Evolutionary conservation across 805 yeast species (phyloP), one percentile per base, ranked within the genome.

Genomic region (Metschnikowia rubicola): DNA sequence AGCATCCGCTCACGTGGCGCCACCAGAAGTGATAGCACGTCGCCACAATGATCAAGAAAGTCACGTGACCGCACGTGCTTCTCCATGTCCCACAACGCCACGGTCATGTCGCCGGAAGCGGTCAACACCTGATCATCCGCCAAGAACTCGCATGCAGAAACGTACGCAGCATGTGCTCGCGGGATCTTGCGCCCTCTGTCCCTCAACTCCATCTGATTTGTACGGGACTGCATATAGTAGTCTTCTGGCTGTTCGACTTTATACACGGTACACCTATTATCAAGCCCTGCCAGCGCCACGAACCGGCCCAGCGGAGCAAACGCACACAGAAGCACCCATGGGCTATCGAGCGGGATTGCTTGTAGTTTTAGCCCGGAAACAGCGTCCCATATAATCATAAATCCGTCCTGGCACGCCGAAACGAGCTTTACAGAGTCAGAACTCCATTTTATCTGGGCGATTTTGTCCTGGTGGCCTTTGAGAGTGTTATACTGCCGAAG

Each of bases 331-430:
- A 87, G 73, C 0, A 87, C 90, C 87, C 94, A 89, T 38, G 82
- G 85, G 39, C 86, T 86, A 40, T 84, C 88, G 46, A 90, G 67
- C 4, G 82, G 77, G 13, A 90, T 78, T 0, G 89, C 88, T 45
- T 81, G 80, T 45, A 78, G 70, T 59, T 90, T 91, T 52, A 78
- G 69, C 3, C 90, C 91, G 0, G 88, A 78, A 3, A 76, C 68
- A 0, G 88, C 75, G 62, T 90, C 92, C 97, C 97, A 91, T 17
- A 88, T 65, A 34, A 91, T 72, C 71, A 89, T 71, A 59, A 80
- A 86, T 2, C 96, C 96, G 65, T 91, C 97, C 61, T 88, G 96
- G 26, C 92, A 83, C 0, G 88, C 89, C 41, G 89, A 79, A 8
- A 89, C 64, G 2, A 90, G 59, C 38, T 74, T 75, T 38, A 67